Percentiles rank a stretch among this genome's conserved stretches.
phyloP scores from a whole-genome alignment of 768 basidiomycete species.

The Calocera viscosa region DNA sequence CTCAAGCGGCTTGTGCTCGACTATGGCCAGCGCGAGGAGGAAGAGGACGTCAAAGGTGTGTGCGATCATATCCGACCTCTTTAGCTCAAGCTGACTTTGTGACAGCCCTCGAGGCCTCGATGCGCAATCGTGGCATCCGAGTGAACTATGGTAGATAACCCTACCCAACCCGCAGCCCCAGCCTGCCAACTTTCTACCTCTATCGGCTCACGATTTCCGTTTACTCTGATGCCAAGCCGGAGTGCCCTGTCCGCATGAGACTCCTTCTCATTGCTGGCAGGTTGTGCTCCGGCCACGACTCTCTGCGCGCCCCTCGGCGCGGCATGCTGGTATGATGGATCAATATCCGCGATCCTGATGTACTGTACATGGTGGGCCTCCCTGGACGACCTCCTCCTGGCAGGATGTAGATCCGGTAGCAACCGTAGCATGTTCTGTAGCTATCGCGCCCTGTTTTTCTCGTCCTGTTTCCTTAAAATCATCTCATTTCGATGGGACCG shows the following conservation, averaged over 20 bases:
- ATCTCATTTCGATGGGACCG: neutral
- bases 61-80: neutral
- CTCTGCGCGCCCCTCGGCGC: neutral
- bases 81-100: neutral
- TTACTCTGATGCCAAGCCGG: conserved; percentile 4
- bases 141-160: conserved; percentile 10
- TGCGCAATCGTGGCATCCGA: conserved; percentile 12
- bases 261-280: neutral
- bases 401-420: neutral
- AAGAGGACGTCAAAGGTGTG: conserved; percentile 21
- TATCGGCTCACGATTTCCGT: conserved; percentile 5
- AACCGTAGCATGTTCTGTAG: conserved; percentile 1
- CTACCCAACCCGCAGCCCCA: neutral
- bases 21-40: conserved; percentile 78
- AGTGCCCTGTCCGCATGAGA: neutral
- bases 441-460: neutral
- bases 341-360: neutral
- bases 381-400: neutral
- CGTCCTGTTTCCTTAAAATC: neutral
- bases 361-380: neutral
- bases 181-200: neutral
- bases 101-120: conserved; percentile 11
- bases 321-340: neutral
- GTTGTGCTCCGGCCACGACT: neutral
- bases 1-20: conserved; percentile 88